A percentile compares a stretch with the other conserved stretches of the same genome.
Evolutionary conservation across 1,139 yeast genomes (phyloP).

Genomic region (Lodderomyces margitis): DNA sequence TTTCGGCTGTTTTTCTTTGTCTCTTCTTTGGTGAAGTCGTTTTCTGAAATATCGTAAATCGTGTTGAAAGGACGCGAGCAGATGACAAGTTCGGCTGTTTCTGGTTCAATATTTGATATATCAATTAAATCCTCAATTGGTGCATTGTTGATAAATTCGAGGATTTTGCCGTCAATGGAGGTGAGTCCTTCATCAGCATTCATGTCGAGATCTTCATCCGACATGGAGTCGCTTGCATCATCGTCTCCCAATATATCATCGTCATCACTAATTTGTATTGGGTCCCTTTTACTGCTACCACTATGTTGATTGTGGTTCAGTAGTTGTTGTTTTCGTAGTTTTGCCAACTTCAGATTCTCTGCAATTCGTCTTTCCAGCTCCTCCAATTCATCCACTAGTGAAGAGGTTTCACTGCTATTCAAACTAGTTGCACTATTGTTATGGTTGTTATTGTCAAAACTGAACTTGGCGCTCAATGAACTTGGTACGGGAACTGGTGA

Average conservation of each 20-base stretch:
- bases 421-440: slow-evolving; percentile 7
- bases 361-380: slow-evolving; percentile 37
- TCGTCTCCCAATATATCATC: slow-evolving; percentile 47
- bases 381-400: slow-evolving; percentile 36
- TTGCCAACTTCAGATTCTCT: slow-evolving; percentile 28
- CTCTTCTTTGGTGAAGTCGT: slow-evolving; percentile 21
- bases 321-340: slow-evolving; percentile 14
- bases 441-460: slow-evolving; percentile 14
- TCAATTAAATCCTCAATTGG: slow-evolving; percentile 75
- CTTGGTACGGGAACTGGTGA: slow-evolving; percentile 15
- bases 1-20: slow-evolving; percentile 39
- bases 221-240: slow-evolving; percentile 37
- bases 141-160: slow-evolving; percentile 78
- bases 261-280: slow-evolving; percentile 30
- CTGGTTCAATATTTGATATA: slow-evolving; percentile 68
- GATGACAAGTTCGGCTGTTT: slow-evolving; percentile 62
- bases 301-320: background rate
- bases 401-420: slow-evolving; percentile 2
- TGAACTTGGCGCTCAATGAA: slow-evolving; percentile 15
- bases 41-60: slow-evolving; percentile 55
- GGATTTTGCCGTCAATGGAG: slow-evolving; percentile 58
- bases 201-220: slow-evolving; percentile 40
- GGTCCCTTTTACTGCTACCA: background rate
- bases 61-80: slow-evolving; percentile 64
- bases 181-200: slow-evolving; percentile 43